Conservation (phyloP, 2,329 filamentous ascomycete species). For the Fusarium bactridioides region DNA sequence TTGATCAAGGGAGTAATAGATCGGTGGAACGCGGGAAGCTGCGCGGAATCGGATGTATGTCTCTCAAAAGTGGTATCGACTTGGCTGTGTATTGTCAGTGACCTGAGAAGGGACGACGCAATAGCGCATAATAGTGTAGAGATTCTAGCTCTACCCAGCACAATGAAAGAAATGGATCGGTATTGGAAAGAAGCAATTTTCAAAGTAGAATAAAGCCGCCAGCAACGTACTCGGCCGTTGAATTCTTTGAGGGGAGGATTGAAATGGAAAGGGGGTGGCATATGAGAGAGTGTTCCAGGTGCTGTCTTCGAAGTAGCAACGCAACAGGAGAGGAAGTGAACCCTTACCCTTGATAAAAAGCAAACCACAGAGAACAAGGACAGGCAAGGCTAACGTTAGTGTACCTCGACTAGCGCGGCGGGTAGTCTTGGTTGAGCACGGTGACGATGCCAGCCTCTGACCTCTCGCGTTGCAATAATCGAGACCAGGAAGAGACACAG, state of each 20-base stretch:
- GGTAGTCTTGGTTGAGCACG: slow-evolving; percentile 33
- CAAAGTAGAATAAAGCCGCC: slow-evolving; percentile 15
- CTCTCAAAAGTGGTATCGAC: slow-evolving; percentile 26
- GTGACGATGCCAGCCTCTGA: slow-evolving; percentile 38
- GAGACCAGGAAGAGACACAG: slow-evolving; percentile 30
- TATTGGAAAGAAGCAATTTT: slow-evolving; percentile 15
- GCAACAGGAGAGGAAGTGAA: slow-evolving; percentile 39
- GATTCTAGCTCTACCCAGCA: slow-evolving; percentile 15
- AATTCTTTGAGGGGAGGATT: slow-evolving; percentile 31
- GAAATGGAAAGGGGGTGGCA: slow-evolving; percentile 34
- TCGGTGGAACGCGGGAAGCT: slow-evolving; percentile 35
- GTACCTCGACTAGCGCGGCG: slow-evolving; percentile 35
- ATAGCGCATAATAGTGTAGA: slow-evolving; percentile 20
- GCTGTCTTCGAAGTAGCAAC: slow-evolving; percentile 34
- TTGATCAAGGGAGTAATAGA: slow-evolving; percentile 33
- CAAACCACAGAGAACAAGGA: slow-evolving; percentile 35
- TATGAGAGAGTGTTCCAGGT: slow-evolving; percentile 31
- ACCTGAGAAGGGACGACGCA: slow-evolving; percentile 15
- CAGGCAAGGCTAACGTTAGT: slow-evolving; percentile 33
- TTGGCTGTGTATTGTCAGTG: slow-evolving; percentile 35
- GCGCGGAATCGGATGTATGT: slow-evolving; percentile 16
- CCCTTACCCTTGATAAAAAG: slow-evolving; percentile 40
- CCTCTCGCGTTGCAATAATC: slow-evolving; percentile 24
- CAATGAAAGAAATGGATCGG: slow-evolving; percentile 13
- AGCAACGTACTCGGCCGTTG: slow-evolving; percentile 33